Conservation (phyloP, 352 stramenopile species). For the Plasmopara halstedii region DNA sequence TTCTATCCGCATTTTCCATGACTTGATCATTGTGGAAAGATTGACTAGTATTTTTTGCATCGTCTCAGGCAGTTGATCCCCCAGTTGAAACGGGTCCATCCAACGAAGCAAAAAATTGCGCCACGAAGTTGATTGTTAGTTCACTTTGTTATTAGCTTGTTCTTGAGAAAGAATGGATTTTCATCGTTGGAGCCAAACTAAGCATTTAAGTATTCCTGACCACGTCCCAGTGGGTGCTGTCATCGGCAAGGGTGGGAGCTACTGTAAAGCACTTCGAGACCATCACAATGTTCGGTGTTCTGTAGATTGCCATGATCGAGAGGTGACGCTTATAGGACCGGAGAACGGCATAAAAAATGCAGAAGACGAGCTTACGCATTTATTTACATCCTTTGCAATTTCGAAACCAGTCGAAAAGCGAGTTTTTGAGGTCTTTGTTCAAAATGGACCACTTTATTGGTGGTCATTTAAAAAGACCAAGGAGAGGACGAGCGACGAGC, state of each 20-base stretch:
- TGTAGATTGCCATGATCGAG: constrained; percentile 18
- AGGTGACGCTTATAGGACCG: constrained; percentile 22
- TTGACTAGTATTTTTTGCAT: too few species aligned
- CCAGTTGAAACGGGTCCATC: too few species aligned
- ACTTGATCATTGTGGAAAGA: too few species aligned
- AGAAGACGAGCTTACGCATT: constrained; percentile 13
- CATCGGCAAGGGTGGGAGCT: constrained; percentile 33
- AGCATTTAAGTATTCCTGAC: constrained; percentile 22
- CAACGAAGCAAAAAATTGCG: not conserved
- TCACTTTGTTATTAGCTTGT: constrained; percentile 6
- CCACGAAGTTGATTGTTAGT: not conserved
- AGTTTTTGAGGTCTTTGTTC: constrained; percentile 20
- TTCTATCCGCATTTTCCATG: too few species aligned
- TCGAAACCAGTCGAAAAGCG: constrained; percentile 2
- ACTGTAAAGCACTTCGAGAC: constrained; percentile 22
- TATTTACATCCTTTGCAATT: constrained; percentile 20
- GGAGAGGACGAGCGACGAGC: constrained; percentile 2
- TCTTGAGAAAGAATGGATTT: constrained; percentile 8
- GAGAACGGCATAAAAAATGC: constrained; percentile 5
- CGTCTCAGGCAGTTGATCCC: not conserved
- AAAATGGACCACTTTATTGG: constrained; percentile 12
- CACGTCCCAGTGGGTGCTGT: constrained; percentile 31
- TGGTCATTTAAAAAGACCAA: constrained; percentile 24
- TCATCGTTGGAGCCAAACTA: constrained; percentile 3
- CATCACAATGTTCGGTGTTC: constrained; percentile 23